Percentiles rank a stretch among this genome's conserved stretches.
Conservation (phyloP, 129 eudicot genomes). For the Glebionis coronaria region DNA sequence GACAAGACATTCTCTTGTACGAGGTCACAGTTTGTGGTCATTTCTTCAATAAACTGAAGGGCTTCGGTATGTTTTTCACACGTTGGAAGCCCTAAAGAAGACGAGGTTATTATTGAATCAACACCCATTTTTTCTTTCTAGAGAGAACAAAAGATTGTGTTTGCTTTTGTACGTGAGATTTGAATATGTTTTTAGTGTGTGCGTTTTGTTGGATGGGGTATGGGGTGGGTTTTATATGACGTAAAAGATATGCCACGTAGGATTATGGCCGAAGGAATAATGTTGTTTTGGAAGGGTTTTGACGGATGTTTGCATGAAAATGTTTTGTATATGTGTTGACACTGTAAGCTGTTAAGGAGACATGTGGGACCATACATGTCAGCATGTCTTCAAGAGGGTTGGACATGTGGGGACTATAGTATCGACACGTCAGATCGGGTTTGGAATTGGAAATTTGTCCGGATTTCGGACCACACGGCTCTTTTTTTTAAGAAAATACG, state of each 20-base stretch:
- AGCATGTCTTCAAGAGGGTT: slow-evolving; percentile 8
- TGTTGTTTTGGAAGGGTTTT: slow-evolving; percentile 41
- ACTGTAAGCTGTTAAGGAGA: slow-evolving; percentile 27
- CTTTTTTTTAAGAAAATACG: slow-evolving; percentile 34
- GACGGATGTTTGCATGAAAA: slow-evolving; percentile 45
- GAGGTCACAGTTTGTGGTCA: slow-evolving; percentile 52
- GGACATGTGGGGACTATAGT: slow-evolving; percentile 36
- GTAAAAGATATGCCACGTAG: slow-evolving; percentile 24
- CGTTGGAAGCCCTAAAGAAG: slow-evolving; percentile 48
- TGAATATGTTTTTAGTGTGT: slow-evolving; percentile 4
- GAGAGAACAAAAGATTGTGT: slow-evolving; percentile 5
- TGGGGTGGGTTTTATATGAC: slow-evolving; percentile 22
- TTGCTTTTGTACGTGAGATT: background rate
- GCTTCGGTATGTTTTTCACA: slow-evolving; percentile 61
- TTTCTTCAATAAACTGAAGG: slow-evolving; percentile 66
- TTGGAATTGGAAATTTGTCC: slow-evolving; percentile 35
- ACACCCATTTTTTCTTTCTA: slow-evolving; percentile 33
- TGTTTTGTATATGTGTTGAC: slow-evolving; percentile 30
- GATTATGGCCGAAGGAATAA: slow-evolving; percentile 28
- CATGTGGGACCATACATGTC: slow-evolving; percentile 53
- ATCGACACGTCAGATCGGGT: slow-evolving; percentile 42
- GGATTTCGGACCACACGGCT: slow-evolving; percentile 40
- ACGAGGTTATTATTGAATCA: slow-evolving; percentile 32
- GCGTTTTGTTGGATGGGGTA: slow-evolving; percentile 21
- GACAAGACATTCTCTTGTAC: slow-evolving; percentile 62